A percentile compares a stretch with the other conserved stretches of the same genome.
Evolutionary conservation across 1,284 basidiomycete species (phyloP).

Genomic region (Tausonia pullulans): DNA sequence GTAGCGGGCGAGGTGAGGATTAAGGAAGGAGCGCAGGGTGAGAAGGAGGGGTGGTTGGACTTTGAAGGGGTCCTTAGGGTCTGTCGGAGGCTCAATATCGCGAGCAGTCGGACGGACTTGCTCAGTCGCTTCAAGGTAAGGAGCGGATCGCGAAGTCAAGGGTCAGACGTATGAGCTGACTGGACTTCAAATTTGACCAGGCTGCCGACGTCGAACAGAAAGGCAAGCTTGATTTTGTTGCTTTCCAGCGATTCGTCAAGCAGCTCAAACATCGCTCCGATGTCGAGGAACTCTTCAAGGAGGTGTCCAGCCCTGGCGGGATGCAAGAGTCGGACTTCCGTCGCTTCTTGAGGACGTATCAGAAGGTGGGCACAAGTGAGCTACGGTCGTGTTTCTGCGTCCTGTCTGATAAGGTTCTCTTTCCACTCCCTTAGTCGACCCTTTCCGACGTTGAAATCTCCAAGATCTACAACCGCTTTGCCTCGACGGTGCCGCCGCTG

Average conservation of each 20-base stretch:
- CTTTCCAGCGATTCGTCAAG: constrained; percentile 78
- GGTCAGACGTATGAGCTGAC: too few species aligned
- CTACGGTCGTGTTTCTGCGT: background rate
- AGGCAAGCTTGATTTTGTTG: constrained; percentile 64
- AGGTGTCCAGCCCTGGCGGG: constrained; percentile 36
- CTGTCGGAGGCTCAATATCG: constrained; percentile 64
- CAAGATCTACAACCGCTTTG: constrained; percentile 6
- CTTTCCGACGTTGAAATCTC: constrained; percentile 5
- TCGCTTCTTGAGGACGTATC: constrained; percentile 53
- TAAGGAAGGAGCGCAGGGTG: constrained; percentile 36
- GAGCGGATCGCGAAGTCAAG: too few species aligned
- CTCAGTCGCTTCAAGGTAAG: constrained; percentile 53
- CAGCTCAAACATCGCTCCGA: constrained; percentile 73
- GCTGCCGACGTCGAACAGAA: constrained; percentile 56
- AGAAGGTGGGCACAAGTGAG: constrained; percentile 43
- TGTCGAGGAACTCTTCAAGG: constrained; percentile 54
- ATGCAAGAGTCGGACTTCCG: constrained; percentile 51
- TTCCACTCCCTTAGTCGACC: background rate
- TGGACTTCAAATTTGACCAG: constrained; percentile 31
- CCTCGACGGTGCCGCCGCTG: background rate
- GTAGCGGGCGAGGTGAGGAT: constrained; percentile 29
- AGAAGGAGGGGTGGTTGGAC: constrained; percentile 42
- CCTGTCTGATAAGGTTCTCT: background rate
- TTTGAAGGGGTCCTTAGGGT: constrained; percentile 65
- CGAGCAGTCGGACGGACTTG: constrained; percentile 52